These are phyloP conservation scores for Penicillium verhagenii DNA, from an alignment of 495 filamentous ascomycete species.

Conservation along the genomic window DNA sequence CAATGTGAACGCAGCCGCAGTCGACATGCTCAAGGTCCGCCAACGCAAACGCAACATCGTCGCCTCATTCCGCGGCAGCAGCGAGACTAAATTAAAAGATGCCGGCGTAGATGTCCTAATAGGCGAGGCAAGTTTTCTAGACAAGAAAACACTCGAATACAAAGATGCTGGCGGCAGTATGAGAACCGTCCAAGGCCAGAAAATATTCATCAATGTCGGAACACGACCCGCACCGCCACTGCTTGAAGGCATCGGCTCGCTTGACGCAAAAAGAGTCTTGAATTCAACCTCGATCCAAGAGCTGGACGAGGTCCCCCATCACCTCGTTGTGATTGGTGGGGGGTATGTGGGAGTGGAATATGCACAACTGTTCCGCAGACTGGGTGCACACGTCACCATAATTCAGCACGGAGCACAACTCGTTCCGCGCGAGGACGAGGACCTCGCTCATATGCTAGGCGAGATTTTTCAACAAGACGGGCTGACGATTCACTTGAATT, in stretches of 20 bases:
- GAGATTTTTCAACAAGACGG: background rate
- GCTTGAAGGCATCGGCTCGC: background rate
- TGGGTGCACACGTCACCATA: background rate
- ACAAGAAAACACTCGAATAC: background rate
- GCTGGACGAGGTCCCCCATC: background rate
- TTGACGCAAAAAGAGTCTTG: background rate
- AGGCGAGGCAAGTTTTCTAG: background rate
- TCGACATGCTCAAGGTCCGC: slow-evolving; percentile 47
- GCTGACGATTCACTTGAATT: background rate
- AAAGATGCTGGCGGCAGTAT: background rate
- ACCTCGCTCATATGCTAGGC: background rate
- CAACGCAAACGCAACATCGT: slow-evolving; percentile 56
- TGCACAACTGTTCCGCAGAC: background rate
- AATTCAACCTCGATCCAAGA: background rate
- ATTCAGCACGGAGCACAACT: background rate
- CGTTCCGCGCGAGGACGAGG: background rate
- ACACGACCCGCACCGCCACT: background rate
- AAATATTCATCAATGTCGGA: background rate
- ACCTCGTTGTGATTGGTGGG: background rate
- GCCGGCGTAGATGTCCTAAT: background rate
- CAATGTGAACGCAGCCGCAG: slow-evolving; percentile 12
- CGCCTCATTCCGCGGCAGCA: slow-evolving; percentile 42
- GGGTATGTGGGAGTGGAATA: background rate
- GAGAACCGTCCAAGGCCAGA: background rate
- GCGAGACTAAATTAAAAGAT: slow-evolving; percentile 28